Evolutionary conservation across 371 early-diverging fungal species (phyloP).

Genomic region (Mortierella sp.): DNA sequence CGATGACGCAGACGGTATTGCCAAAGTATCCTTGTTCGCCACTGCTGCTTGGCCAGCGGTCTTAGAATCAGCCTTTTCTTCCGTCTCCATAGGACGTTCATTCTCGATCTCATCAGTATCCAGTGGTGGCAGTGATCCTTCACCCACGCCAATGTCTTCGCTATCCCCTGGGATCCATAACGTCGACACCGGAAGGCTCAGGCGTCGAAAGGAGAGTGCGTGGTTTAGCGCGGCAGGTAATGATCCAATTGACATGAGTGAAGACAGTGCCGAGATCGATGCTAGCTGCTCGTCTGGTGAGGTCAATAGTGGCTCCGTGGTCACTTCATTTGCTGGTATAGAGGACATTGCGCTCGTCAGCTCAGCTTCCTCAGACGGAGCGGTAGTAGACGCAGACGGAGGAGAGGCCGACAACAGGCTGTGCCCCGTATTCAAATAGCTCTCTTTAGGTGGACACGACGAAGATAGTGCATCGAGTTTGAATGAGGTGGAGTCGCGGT

Average conservation of each 20-base stretch:
- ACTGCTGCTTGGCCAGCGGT: neutral
- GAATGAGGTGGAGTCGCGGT: too few species aligned
- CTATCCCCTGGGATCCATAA: constrained; percentile 36
- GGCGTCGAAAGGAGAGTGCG: constrained; percentile 32
- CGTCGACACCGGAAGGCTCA: constrained; percentile 36
- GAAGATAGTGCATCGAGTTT: constrained; percentile 8
- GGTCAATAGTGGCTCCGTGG: neutral
- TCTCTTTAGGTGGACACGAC: constrained; percentile 8
- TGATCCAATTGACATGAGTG: constrained; percentile 28
- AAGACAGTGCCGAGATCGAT: constrained; percentile 21
- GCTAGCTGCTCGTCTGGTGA: neutral
- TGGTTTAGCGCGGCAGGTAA: constrained; percentile 31
- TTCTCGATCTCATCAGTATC: constrained; percentile 13
- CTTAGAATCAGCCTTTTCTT: neutral
- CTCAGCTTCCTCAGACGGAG: too few species aligned
- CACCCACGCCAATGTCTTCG: constrained; percentile 38
- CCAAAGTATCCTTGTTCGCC: neutral
- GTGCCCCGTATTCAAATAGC: neutral
- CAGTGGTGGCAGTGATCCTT: constrained; percentile 17
- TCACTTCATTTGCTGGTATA: neutral
- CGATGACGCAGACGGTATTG: neutral
- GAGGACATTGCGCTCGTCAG: neutral
- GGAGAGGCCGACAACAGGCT: constrained; percentile 16
- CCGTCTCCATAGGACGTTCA: neutral
- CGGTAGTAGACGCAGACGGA: neutral